A percentile compares a stretch with the other conserved stretches of the same genome.
phyloP scores from a whole-genome alignment of 148 eudicot genomes.

The Simmondsia chinensis region DNA sequence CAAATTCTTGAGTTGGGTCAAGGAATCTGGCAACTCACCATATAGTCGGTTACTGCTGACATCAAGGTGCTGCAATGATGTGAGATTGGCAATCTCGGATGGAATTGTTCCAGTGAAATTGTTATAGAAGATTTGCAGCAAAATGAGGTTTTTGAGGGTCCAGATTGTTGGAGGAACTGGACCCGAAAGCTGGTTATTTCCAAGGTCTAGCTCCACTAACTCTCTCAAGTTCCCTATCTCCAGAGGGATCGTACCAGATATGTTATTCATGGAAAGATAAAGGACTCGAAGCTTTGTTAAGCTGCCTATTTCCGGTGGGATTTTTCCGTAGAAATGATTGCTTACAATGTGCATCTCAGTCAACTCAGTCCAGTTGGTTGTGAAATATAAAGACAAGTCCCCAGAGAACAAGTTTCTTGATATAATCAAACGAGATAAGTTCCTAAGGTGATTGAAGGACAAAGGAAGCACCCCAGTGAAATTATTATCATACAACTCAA shows the following conservation, averaged over 20 bases:
- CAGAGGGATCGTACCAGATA: constrained; percentile 45
- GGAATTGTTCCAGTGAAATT: constrained; percentile 16
- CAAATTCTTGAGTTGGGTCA: constrained; percentile 12
- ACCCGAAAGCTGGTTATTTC: constrained; percentile 41
- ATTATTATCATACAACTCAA: constrained; percentile 40
- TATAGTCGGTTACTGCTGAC: constrained; percentile 12
- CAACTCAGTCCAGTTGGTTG: constrained; percentile 50
- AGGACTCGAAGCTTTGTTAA: constrained; percentile 38
- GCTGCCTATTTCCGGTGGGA: constrained; percentile 33
- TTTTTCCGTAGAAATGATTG: constrained; percentile 41
- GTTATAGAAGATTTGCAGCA: constrained; percentile 16
- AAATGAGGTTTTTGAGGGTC: constrained; percentile 16
- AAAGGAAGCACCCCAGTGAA: constrained; percentile 44
- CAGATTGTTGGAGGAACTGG: constrained; percentile 43
- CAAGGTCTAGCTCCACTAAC: constrained; percentile 30
- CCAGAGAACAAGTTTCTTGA: constrained; percentile 49
- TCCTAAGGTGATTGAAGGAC: constrained; percentile 41
- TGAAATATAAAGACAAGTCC: constrained; percentile 29
- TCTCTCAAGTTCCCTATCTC: constrained; percentile 31
- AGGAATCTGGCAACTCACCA: constrained; percentile 20
- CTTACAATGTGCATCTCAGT: constrained; percentile 42
- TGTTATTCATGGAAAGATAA: constrained; percentile 29
- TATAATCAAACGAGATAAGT: constrained; percentile 32
- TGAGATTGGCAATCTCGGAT: constrained; percentile 16
- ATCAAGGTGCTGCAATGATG: constrained; percentile 9